These are phyloP conservation scores for Fusarium avenaceum DNA, from an alignment of 2,329 filamentous ascomycete species.

Conservation along the genomic window DNA sequence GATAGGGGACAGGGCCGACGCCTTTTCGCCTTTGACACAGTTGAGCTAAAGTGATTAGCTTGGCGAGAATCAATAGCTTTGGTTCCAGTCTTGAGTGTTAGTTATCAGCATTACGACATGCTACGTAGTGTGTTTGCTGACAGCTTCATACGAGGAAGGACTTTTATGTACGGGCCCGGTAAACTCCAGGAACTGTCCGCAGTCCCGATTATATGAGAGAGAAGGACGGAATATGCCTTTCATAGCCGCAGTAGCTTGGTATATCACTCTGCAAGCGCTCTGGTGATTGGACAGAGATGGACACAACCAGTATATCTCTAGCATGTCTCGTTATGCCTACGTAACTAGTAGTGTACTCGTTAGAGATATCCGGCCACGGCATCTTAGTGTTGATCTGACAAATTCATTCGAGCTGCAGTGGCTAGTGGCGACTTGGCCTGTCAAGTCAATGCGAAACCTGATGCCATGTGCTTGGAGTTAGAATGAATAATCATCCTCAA, in stretches of 20 bases:
- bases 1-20: too few species aligned
- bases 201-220: too few species aligned
- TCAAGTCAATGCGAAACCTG: conserved; percentile 28
- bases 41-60: too few species aligned
- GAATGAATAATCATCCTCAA: conserved; percentile 20
- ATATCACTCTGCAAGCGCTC: too few species aligned
- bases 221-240: neutral
- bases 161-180: too few species aligned
- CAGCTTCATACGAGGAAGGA: conserved; percentile 9
- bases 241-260: too few species aligned
- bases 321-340: too few species aligned
- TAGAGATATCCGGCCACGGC: too few species aligned
- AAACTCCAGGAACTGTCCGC: neutral
- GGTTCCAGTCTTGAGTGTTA: conserved; percentile 9
- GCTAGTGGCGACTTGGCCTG: conserved; percentile 35
- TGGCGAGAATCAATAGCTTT: conserved; percentile 40
- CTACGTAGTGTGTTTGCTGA: conserved; percentile 13
- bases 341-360: too few species aligned
- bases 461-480: conserved; percentile 43
- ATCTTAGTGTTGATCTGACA: neutral
- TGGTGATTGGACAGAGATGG: too few species aligned
- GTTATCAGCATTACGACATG: conserved; percentile 4
- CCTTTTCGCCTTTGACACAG: too few species aligned
- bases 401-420: conserved; percentile 26
- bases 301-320: too few species aligned